A percentile compares a stretch with the other conserved stretches of the same genome.
Conservation (phyloP, 176 grass and related monocot genomes). For the Aegilops umbellulata region DNA sequence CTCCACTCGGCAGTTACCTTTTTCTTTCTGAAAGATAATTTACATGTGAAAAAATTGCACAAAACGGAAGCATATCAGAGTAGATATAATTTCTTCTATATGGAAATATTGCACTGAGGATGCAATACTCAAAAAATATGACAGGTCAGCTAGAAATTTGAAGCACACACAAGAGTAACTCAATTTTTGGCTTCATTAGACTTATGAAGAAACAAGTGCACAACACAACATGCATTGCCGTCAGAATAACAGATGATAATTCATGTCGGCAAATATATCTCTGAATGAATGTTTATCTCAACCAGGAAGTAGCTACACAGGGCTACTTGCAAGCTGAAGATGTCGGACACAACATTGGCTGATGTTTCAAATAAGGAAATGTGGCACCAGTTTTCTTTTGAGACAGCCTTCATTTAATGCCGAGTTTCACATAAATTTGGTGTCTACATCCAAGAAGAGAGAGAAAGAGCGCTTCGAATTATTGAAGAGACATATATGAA, state of each 20-base stretch:
- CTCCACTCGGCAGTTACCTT: slow-evolving; percentile 81
- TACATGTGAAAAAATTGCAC: slow-evolving; percentile 10
- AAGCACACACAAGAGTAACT: slow-evolving; percentile 7
- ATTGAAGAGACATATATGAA: neutral
- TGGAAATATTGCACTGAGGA: neutral
- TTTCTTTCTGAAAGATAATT: slow-evolving; percentile 66
- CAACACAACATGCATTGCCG: neutral
- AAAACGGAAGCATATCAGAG: slow-evolving; percentile 17
- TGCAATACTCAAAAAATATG: slow-evolving; percentile 21
- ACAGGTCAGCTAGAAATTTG: neutral
- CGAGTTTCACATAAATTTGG: neutral
- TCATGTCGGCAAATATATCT: neutral
- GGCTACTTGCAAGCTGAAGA: neutral
- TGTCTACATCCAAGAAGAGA: neutral
- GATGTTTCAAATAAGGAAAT: neutral
- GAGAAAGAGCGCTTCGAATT: neutral
- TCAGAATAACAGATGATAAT: neutral
- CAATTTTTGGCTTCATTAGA: neutral
- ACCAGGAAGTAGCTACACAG: neutral
- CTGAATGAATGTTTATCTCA: neutral
- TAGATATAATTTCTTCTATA: slow-evolving; percentile 12
- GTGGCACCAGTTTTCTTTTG: neutral
- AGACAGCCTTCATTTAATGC: neutral
- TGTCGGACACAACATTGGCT: neutral
- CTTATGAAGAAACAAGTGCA: neutral